These are phyloP conservation scores for Auriscalpium orientale DNA, from an alignment of 768 basidiomycete species.

Conservation along the genomic window DNA sequence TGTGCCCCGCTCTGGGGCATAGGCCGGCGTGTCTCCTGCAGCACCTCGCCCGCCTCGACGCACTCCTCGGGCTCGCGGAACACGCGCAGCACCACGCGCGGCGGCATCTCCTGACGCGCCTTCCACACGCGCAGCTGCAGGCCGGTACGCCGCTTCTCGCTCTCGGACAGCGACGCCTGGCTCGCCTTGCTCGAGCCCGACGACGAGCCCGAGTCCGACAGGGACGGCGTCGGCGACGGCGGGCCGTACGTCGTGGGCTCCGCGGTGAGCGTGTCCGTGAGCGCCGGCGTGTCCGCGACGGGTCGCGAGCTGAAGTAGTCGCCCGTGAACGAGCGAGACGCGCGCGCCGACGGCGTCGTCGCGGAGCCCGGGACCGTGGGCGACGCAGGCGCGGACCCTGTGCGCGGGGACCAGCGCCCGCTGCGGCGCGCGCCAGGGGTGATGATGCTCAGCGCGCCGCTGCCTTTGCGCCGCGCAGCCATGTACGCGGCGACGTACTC, in stretches of 20 bases:
- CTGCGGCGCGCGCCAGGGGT: neutral
- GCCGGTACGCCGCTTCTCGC: slow-evolving; percentile 47
- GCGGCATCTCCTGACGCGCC: slow-evolving; percentile 53
- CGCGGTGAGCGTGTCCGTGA: neutral
- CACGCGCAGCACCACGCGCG: slow-evolving; percentile 49
- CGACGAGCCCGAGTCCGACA: neutral
- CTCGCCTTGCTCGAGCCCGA: neutral
- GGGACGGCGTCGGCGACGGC: neutral
- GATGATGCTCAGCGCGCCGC: slow-evolving; percentile 1
- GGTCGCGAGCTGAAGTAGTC: neutral
- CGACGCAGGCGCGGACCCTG: neutral
- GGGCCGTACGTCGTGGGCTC: slow-evolving; percentile 5
- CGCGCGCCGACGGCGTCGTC: neutral
- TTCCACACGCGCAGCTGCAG: slow-evolving; percentile 59
- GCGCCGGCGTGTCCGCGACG: neutral
- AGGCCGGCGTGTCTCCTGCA: slow-evolving; percentile 11
- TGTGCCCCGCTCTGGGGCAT: too few relatives aligned
- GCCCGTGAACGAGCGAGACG: neutral
- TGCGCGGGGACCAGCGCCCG: neutral
- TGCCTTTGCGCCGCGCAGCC: neutral
- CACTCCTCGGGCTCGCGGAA: slow-evolving; percentile 68
- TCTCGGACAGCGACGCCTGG: slow-evolving; percentile 31
- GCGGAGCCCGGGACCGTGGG: neutral
- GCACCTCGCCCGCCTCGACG: slow-evolving; percentile 45
- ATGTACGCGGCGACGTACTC: neutral